phyloP scores from a whole-genome alignment of 345 rosid genomes.

The Dipteronia sinensis region DNA sequence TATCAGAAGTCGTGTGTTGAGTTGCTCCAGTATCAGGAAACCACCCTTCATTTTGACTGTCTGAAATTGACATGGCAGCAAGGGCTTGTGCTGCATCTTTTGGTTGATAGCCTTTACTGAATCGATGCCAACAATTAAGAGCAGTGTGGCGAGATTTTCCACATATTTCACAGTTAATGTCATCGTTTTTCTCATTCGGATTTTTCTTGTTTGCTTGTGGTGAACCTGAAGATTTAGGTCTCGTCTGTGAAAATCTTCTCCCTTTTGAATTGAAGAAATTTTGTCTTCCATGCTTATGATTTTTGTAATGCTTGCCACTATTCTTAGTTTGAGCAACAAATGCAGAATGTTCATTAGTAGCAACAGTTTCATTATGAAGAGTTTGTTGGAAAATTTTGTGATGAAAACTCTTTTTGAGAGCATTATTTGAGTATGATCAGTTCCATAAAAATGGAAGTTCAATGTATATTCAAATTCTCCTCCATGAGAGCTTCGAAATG shows the following conservation, averaged over 20 bases:
- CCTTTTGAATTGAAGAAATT: no score
- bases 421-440: no score
- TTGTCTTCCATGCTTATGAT: not conserved
- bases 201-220: not conserved
- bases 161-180: not conserved
- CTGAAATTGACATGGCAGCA: not conserved
- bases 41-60: not conserved
- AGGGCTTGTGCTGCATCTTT: not conserved
- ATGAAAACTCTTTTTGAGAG: no score
- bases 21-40: not conserved
- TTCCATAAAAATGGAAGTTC: no score
- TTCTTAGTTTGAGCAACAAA: no score
- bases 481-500: no score
- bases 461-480: no score
- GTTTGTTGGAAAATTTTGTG: no score
- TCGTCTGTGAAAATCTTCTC: not conserved
- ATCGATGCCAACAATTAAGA: not conserved
- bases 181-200: not conserved
- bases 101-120: not conserved
- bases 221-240: not conserved
- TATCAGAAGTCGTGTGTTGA: not conserved
- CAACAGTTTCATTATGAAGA: no score
- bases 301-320: no score
- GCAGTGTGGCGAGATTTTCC: not conserved
- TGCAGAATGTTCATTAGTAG: no score